These are phyloP conservation scores for Calonectria henricotiae DNA, from an alignment of 2,329 filamentous ascomycete genomes.

Conservation along the genomic window DNA sequence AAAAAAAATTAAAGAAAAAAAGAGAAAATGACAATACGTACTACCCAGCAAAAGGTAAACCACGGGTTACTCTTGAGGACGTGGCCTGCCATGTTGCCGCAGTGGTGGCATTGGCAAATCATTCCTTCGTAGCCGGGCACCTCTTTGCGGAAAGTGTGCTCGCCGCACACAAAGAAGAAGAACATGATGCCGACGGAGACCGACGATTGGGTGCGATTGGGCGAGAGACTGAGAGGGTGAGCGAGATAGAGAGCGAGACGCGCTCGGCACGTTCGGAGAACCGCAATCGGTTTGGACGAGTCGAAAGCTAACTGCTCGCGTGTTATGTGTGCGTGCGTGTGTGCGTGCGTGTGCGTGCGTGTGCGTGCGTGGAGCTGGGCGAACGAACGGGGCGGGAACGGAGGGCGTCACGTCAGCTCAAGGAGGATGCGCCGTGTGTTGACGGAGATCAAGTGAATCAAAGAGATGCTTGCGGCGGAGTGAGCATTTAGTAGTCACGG, in stretches of 20 bases:
- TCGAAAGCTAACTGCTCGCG: constrained; percentile 2
- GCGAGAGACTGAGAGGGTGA: not conserved
- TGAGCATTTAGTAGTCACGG: constrained; percentile 23
- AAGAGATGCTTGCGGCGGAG: constrained; percentile 21
- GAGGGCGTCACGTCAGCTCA: constrained; percentile 1
- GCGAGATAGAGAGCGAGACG: not conserved
- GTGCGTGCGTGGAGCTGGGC: not conserved
- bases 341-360: not conserved
- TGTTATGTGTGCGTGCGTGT: not conserved
- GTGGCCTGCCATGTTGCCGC: constrained; percentile 75
- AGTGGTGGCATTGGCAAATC: constrained; percentile 77
- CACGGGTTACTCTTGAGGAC: constrained; percentile 78
- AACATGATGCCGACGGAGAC: constrained; percentile 65
- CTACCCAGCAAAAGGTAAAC: constrained; percentile 87
- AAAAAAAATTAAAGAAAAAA: constrained; percentile 4
- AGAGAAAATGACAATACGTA: constrained; percentile 57
- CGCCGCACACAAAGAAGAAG: constrained; percentile 75
- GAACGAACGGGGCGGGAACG: not conserved
- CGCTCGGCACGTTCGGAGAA: constrained; percentile 7
- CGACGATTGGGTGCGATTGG: not conserved
- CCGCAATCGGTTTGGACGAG: not conserved
- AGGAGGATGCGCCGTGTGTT: constrained; percentile 32
- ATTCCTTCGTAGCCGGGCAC: constrained; percentile 75
- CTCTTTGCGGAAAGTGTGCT: constrained; percentile 74
- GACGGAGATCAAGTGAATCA: constrained; percentile 29